A percentile compares a stretch with the other conserved stretches of the same genome.
Conservation (phyloP, 164 flowering plant species). For the Dillenia suffruticosa region DNA sequence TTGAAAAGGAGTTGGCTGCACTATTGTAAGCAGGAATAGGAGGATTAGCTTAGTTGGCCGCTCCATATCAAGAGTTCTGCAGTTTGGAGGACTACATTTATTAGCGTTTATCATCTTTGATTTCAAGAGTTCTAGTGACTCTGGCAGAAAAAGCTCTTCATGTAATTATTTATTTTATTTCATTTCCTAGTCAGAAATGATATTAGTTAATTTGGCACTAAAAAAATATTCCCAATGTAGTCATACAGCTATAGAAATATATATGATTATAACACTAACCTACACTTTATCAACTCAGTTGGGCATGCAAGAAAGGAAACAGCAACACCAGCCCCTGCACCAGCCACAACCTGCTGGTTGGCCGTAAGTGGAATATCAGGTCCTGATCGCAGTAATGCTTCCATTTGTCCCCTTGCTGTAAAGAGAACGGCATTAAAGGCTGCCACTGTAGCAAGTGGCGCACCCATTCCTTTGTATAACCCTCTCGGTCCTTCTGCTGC, state of each 20-base stretch:
- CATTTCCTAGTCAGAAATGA: no score
- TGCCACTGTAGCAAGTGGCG: conserved; percentile 98
- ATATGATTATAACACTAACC: conserved; percentile 35
- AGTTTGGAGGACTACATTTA: no score
- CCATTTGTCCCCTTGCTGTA: conserved; percentile 93
- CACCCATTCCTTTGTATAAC: conserved; percentile 97
- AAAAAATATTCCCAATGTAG: no score
- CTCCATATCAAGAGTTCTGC: no score
- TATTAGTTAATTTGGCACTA: no score
- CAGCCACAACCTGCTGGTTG: conserved; percentile 66
- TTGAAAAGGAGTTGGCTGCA: no score
- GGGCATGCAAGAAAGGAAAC: conserved; percentile 96
- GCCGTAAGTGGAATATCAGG: conserved; percentile 82
- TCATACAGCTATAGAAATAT: no score
- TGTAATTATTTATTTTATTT: not conserved
- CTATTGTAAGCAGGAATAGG: no score
- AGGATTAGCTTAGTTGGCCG: no score
- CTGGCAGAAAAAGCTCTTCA: not conserved
- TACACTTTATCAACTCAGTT: conserved; percentile 93
- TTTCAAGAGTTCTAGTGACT: no score
- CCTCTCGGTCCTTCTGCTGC: conserved; percentile 87
- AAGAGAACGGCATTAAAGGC: conserved; percentile 95
- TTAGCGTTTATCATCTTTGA: no score
- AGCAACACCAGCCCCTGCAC: conserved; percentile 96
- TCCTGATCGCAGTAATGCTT: conserved; percentile 62